Conservation (phyloP, 2,329 filamentous ascomycete genomes). For the Fusarium tuaranense region DNA sequence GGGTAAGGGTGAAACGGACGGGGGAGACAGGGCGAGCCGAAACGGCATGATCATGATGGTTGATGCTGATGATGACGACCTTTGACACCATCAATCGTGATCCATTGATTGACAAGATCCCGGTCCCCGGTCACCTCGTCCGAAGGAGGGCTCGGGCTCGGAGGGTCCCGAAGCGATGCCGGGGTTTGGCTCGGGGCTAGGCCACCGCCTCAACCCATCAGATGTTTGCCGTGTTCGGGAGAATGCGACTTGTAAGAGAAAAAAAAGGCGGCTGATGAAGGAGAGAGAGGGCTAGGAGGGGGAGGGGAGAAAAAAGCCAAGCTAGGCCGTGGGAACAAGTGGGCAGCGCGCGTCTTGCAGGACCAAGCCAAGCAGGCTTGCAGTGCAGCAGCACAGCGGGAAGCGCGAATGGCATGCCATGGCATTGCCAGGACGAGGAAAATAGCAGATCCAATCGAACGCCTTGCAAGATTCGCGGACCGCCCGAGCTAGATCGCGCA, state of each 20-base stretch:
- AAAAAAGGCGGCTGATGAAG: conserved; percentile 13
- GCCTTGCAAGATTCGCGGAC: conserved; percentile 17
- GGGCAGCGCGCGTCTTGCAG: conserved; percentile 5
- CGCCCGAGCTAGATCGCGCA: conserved; percentile 25
- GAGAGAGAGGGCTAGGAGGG: neutral
- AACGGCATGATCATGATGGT: conserved; percentile 8
- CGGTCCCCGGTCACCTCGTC: conserved; percentile 23
- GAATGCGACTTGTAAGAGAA: neutral
- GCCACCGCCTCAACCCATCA: conserved; percentile 7
- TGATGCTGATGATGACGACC: conserved; percentile 27
- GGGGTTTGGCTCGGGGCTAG: conserved; percentile 25
- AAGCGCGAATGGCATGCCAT: conserved; percentile 5
- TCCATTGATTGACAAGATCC: conserved; percentile 8
- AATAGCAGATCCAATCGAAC: conserved; percentile 39
- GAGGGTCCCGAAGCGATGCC: conserved; percentile 27
- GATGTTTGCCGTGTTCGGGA: conserved; percentile 25
- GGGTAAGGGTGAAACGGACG: conserved; percentile 13
- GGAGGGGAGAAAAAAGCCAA: conserved; percentile 3
- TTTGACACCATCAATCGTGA: conserved; percentile 7
- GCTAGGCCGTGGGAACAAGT: conserved; percentile 4
- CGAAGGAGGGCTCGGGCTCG: conserved; percentile 31
- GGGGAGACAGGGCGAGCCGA: conserved; percentile 7
- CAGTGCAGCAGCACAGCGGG: conserved; percentile 4
- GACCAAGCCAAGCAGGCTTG: neutral
- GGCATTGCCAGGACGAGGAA: conserved; percentile 2